Evolutionary conservation across 345 rosid genomes (phyloP), one percentile per base, ranked within the genome.

Genomic region (Rhizophora apiculata): DNA sequence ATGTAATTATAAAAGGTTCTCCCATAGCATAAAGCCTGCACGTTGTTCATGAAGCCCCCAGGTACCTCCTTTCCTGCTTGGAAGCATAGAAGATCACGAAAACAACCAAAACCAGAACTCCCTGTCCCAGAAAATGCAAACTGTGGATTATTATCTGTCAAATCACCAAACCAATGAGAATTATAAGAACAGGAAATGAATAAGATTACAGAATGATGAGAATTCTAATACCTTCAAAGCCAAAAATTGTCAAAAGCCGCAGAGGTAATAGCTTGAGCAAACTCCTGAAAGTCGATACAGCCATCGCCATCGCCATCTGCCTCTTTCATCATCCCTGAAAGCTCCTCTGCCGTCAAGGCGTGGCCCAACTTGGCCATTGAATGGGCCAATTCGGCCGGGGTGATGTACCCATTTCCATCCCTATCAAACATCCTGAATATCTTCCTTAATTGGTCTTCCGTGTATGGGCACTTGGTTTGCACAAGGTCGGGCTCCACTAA

Each of bases 231-330:
- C 6, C 32, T 39, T 88, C 82, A 89, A 69, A 71, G 77, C 95
- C 93, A 88, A 37, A 93, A 78, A 83, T 95, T 86, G 71, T 92
- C 93, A 73, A 88, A 92, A 19, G 97, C 96, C 19, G 96, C 97
- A 1, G 96, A 88, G n/a, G 84, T 87, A 66, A 95, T 90, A 5
- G 97, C 99, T 11, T 77, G 84, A 2, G 85, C 68, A 56, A 95
- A 95, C 75, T 95, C 97, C 62, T 84, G 81, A 65, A 89, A 95
- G 63, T 83, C 85, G 43, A 95, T 95, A 75, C 88, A 74, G 0
- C 99, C 99, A 36, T 95, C 97, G 0, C 99, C 99, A 22, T 95
- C 97, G 1, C 85, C 81, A 69, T 95, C 99, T 0, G 97, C 99
- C 73, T 95, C 99, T 81, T 68, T 90, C 63, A 95, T 95, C 99